Evolutionary conservation across 1,284 basidiomycete species (phyloP).

Genomic region (Malassezia dermatis): DNA sequence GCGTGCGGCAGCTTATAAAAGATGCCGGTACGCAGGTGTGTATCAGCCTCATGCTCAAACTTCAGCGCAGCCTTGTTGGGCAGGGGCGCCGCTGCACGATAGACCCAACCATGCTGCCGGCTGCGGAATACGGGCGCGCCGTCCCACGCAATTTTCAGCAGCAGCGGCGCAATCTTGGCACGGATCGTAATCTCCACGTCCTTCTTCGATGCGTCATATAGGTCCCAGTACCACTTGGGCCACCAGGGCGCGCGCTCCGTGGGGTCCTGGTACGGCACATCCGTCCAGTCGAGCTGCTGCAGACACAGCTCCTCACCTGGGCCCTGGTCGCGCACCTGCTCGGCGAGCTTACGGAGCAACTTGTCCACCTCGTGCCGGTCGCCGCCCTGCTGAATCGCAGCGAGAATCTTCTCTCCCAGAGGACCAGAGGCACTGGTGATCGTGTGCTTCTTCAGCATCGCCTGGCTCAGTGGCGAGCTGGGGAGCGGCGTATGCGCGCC

Average conservation of each 20-base stretch:
- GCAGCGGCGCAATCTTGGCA: conserved; percentile 69
- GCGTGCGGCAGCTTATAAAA: conserved; percentile 86
- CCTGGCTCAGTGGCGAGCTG: conserved; percentile 22
- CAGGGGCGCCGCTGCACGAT: conserved; percentile 32
- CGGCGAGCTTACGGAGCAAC: conserved; percentile 22
- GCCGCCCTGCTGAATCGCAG: conserved; percentile 1
- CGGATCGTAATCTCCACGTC: conserved; percentile 73
- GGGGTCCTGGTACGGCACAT: conserved; percentile 19
- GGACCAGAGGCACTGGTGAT: conserved; percentile 15
- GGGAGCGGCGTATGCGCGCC: conserved; percentile 10
- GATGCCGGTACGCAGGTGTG: conserved; percentile 9
- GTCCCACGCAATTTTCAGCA: conserved; percentile 78
- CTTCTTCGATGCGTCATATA: conserved; percentile 50
- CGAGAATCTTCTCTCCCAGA: conserved; percentile 12
- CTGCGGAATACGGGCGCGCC: conserved; percentile 76
- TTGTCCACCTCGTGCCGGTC: conserved; percentile 6
- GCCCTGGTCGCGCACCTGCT: conserved; percentile 10
- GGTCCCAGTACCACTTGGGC: conserved; percentile 97
- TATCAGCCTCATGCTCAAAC: not conserved
- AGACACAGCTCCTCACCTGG: conserved; percentile 21
- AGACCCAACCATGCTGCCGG: conserved; percentile 82
- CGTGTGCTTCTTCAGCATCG: conserved; percentile 20
- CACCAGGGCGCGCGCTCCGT: conserved; percentile 46
- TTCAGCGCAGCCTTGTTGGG: not conserved
- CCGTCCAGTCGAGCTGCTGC: conserved; percentile 31